Base-by-base conservation (phyloP, 768 basidiomycete genomes). In the Pleurotus salmoneostramineus region DNA sequence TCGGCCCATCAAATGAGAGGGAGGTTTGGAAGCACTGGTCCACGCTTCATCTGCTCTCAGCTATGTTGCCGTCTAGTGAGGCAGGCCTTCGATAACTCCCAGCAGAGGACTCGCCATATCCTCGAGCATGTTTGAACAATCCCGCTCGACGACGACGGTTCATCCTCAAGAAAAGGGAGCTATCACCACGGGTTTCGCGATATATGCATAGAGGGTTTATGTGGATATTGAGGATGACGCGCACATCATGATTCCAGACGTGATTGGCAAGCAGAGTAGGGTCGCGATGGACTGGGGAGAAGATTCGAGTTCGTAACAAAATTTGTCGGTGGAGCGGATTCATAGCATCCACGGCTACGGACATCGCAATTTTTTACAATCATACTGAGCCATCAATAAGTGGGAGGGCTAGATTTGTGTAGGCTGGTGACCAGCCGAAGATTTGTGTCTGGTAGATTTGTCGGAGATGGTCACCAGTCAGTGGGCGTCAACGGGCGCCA, bases 11-110 rank as follows among this genome's bases (percentile, higher is more conserved):
- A 64, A 67, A 61, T 36, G 64, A 63, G 14, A 64, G 58, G 7
- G 70, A 73, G 10, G 71, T 71, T 47, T 61, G 77, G 4, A 81
- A 78, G 57, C 61, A 64, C 10, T 66, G 72, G 31, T 78, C 64
- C 63, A 70, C 69, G 31, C 52, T 56, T 15, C 34, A 61, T 57
- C 5, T 58, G 14, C 3, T 50, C 31, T 52, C 68, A 6, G 11
- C 55, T 42, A 58, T 70, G 59, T 40, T 57, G 56, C 63, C 67
- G 60, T 81, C 78, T 56, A 61, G 77, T 76, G 60, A 33, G 66
- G 59, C 15, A 48, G 1, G 31, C 1, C 46, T 40, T 27, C 7
- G 37, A 47, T 7, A 10, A 4, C 11, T 33, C 10, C 17, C 14
- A 36, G 2, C 5, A 32, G 14, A 31, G 11, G 17, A 48, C 45